A percentile compares a stretch with the other conserved stretches of the same genome.
Evolutionary conservation across 1,139 yeast species (phyloP).

Genomic region (Candida neerlandica): DNA sequence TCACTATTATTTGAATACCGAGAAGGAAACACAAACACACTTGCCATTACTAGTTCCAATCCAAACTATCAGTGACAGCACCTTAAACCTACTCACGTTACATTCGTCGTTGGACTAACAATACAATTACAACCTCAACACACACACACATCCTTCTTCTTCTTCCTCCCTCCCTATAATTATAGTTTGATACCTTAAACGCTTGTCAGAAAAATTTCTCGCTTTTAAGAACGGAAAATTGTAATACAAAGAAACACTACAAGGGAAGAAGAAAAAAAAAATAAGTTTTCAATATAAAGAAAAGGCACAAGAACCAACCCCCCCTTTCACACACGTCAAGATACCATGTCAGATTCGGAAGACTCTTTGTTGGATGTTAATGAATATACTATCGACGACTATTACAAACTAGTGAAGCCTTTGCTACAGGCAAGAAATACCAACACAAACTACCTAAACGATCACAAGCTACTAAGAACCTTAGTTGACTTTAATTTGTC

Average conservation of each 20-base stretch:
- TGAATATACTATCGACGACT: slow-evolving; percentile 25
- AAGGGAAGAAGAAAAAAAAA: background rate
- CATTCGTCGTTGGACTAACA: too few species aligned
- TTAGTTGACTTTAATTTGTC: slow-evolving; percentile 31
- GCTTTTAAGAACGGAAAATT: slow-evolving; percentile 1
- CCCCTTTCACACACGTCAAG: background rate
- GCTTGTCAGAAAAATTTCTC: slow-evolving; percentile 3
- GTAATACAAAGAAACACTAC: background rate
- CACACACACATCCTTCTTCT: background rate
- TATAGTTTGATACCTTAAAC: background rate
- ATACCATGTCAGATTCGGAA: slow-evolving; percentile 18
- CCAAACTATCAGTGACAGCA: background rate
- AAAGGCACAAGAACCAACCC: background rate
- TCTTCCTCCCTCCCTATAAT: background rate
- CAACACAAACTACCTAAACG: slow-evolving; percentile 18
- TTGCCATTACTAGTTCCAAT: background rate
- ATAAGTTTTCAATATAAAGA: background rate
- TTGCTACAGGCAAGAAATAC: slow-evolving; percentile 22
- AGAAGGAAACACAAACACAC: background rate
- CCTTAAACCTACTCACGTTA: background rate
- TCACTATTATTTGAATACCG: background rate
- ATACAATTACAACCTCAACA: too few species aligned
- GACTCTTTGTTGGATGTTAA: slow-evolving; percentile 17
- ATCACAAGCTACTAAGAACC: slow-evolving; percentile 29
- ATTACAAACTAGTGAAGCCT: slow-evolving; percentile 23